phyloP scores from a whole-genome alignment of 2,329 filamentous ascomycete genomes.

The Nannizzia gypsea region DNA sequence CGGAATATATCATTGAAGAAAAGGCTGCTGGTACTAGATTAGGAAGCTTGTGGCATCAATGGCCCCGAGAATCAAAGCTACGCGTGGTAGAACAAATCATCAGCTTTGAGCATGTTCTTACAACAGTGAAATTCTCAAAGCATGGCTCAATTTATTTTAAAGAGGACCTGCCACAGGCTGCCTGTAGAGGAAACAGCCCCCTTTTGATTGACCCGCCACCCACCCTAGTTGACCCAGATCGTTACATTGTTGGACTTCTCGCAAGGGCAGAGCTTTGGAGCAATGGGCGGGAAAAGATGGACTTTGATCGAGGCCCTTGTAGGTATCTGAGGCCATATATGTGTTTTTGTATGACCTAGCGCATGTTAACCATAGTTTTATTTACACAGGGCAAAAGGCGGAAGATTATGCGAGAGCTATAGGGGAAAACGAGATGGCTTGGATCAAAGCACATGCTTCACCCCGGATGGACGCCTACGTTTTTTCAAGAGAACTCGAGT shows the following conservation, averaged over 20 bases:
- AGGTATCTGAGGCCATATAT: too few relatives aligned
- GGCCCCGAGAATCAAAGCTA: slow-evolving; percentile 15
- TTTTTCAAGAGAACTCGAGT: slow-evolving; percentile 15
- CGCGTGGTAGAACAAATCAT: slow-evolving; percentile 8
- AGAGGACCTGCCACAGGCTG: neutral
- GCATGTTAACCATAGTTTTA: neutral
- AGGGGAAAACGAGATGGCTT: slow-evolving; percentile 20
- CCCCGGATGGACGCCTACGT: slow-evolving; percentile 21
- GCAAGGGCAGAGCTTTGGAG: slow-evolving; percentile 17
- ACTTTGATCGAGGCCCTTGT: slow-evolving; percentile 23
- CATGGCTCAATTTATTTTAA: slow-evolving; percentile 12
- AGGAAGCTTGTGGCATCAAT: slow-evolving; percentile 7
- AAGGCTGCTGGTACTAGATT: slow-evolving; percentile 14
- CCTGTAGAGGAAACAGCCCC: too few relatives aligned
- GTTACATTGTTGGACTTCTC: slow-evolving; percentile 17
- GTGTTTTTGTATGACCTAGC: neutral
- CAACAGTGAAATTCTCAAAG: slow-evolving; percentile 1
- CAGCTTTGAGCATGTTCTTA: slow-evolving; percentile 7
- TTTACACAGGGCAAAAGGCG: slow-evolving; percentile 4
- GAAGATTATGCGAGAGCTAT: slow-evolving; percentile 19
- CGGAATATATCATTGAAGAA: slow-evolving; percentile 20
- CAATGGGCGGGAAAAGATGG: slow-evolving; percentile 16
- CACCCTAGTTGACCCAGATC: too few relatives aligned
- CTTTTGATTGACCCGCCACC: too few relatives aligned
- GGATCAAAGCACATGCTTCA: slow-evolving; percentile 17